Evolutionary conservation across 176 grass and related monocot species (phyloP), one percentile per base, ranked within the genome.

Genomic region (Triticum aestivum): DNA sequence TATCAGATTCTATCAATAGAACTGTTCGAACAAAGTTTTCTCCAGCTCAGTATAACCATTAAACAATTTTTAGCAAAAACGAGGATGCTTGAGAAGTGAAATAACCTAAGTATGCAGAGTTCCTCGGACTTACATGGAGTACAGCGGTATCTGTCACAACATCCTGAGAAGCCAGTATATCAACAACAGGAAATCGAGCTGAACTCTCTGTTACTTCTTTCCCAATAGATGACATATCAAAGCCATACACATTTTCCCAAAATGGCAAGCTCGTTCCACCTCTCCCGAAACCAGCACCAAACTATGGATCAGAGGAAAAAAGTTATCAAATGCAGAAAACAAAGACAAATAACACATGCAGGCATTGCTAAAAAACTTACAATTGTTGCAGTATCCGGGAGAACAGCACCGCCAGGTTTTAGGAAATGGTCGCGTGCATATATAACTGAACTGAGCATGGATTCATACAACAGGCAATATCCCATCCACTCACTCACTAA

Each of bases 401-500:
- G 94, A 84, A 99, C 89, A 41, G 92, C 92, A 10, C 97, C 94
- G 38, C 89, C 97, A 88, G 97, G 92, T 86, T 99, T 99, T 9
- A 99, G 89, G 73, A 93, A 99, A 86, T 85, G 92, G 73, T 99
- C 94, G 2, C 97, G 90, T 77, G 94, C 97, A 92, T 91, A 94
- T 61, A 99, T 67, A 72, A 99, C 94, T 30, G 97, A 99, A 84
- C 90, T 93, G 61, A 99, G 93, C 97, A 99, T 99, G 18, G 93
- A 96, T 90, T 99, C 97, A 49, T 91, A 99, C 75, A 99, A 70
- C 15, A 99, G 76, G 73, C 97, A 99, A 76, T 99, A 99, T 21
- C 97, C 97, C 97, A 99, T 99, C 97, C 97, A 99, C 80, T 99
- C 97, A 26, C 97, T 99, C 24, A 99, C 94, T 89, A 99, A 78